A percentile compares a stretch with the other conserved stretches of the same genome.
phyloP scores from a whole-genome alignment of 345 rosid genomes.

The Boechera divaricarpa region DNA sequence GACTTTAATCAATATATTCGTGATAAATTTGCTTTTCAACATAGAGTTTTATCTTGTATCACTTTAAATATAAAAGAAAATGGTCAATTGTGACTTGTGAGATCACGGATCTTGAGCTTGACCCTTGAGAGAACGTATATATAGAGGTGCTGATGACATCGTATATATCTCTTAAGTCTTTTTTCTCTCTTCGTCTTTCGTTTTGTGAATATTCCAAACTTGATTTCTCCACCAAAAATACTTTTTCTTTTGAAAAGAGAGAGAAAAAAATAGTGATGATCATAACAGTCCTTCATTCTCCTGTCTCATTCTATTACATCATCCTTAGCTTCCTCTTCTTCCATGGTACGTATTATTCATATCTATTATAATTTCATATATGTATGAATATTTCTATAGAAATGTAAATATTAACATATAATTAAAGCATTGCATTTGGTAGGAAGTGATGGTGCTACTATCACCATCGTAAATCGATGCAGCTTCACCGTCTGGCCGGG shows the following conservation, averaged over 20 bases:
- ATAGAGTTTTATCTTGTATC: constrained; percentile 14
- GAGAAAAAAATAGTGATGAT: constrained; percentile 25
- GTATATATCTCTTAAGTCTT: constrained; percentile 22
- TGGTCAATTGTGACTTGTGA: constrained; percentile 24
- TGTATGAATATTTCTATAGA: neutral
- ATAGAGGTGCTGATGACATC: constrained; percentile 39
- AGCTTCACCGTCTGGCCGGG: constrained; percentile 79
- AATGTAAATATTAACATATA: neutral
- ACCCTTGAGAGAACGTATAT: constrained; percentile 43
- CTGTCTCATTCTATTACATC: constrained; percentile 33
- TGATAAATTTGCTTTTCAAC: constrained; percentile 31
- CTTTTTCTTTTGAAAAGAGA: constrained; percentile 28
- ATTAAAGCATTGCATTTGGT: constrained; percentile 28
- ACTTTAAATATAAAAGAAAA: constrained; percentile 26
- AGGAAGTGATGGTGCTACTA: constrained; percentile 62
- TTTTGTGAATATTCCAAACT: constrained; percentile 27
- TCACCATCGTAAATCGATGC: constrained; percentile 63
- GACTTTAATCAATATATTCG: constrained; percentile 22
- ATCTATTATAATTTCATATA: neutral
- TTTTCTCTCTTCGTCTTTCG: constrained; percentile 14
- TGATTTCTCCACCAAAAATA: constrained; percentile 39
- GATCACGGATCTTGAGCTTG: constrained; percentile 31
- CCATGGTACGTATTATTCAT: constrained; percentile 28
- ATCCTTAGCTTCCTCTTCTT: constrained; percentile 39
- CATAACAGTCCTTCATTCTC: constrained; percentile 32